Percentiles rank a stretch among this genome's conserved stretches.
Conservation (phyloP, 202 grass and related monocot species). For the Cymbopogon flexuosus region DNA sequence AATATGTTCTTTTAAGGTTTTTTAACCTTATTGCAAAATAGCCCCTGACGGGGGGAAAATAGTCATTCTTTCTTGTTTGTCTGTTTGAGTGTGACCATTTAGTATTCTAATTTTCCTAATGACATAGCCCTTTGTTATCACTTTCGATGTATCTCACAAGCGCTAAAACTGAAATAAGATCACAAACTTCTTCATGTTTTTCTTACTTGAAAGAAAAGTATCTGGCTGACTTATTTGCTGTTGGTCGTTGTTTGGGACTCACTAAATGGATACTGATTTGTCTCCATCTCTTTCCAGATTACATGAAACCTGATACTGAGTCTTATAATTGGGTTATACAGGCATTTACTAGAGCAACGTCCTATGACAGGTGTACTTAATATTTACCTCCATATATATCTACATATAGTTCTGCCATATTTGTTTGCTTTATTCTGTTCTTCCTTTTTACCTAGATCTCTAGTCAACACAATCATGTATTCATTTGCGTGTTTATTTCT, state of each 20-base stretch:
- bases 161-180: too few species aligned
- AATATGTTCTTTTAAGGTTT: neutral
- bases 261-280: conserved; percentile 25
- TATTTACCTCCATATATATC: conserved; percentile 14
- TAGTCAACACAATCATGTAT: conserved; percentile 23
- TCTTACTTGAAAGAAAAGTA: neutral
- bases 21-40: neutral
- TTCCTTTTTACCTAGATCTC: conserved; percentile 10
- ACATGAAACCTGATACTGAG: conserved; percentile 93
- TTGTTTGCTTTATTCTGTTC: conserved; percentile 21
- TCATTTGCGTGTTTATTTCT: too few species aligned
- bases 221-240: conserved; percentile 13
- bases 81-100: neutral
- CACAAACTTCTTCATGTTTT: conserved; percentile 16
- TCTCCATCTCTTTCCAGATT: conserved; percentile 47
- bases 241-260: conserved; percentile 9
- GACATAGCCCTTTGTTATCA: neutral
- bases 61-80: neutral
- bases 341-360: conserved; percentile 83
- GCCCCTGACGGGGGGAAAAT: neutral
- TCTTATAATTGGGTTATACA: conserved; percentile 97
- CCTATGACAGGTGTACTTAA: conserved; percentile 75
- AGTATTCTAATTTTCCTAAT: neutral
- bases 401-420: neutral
- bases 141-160: neutral